These are phyloP conservation scores for Neopestalotiopsis rosae DNA, from an alignment of 2,329 filamentous ascomycete genomes.

Conservation along the genomic window DNA sequence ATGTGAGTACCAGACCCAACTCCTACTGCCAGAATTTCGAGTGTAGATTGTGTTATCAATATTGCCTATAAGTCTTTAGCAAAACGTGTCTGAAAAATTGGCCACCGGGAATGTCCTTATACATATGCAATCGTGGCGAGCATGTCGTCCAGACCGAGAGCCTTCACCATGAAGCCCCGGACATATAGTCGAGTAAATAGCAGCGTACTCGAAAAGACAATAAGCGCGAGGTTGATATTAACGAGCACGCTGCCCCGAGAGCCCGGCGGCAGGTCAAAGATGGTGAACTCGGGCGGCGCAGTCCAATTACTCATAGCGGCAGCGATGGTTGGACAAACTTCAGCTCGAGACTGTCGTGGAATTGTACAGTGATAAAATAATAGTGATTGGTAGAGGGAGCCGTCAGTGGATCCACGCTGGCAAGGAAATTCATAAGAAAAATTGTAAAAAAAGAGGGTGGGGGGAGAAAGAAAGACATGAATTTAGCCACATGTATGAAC, in stretches of 20 bases:
- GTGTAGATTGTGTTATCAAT: neutral
- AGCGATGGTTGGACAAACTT: neutral
- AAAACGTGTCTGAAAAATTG: neutral
- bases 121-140: conserved; percentile 15
- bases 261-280: conserved; percentile 10
- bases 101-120: neutral
- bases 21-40: conserved; percentile 17
- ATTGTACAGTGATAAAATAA: neutral
- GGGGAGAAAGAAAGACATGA: conserved; percentile 1
- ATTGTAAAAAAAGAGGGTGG: too few species aligned
- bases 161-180: conserved; percentile 14
- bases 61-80: conserved; percentile 2
- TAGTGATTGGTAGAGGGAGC: neutral
- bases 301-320: neutral
- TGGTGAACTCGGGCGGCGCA: neutral
- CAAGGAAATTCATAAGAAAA: neutral
- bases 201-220: conserved; percentile 11
- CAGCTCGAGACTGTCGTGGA: neutral
- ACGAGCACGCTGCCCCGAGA: neutral
- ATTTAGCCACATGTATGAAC: neutral
- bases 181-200: conserved; percentile 12
- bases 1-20: conserved; percentile 16
- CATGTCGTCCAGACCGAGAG: conserved; percentile 4
- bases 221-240: conserved; percentile 12
- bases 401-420: neutral